Conservation (phyloP, 495 filamentous ascomycete species). For the Massariosphaeria phaeospora region DNA sequence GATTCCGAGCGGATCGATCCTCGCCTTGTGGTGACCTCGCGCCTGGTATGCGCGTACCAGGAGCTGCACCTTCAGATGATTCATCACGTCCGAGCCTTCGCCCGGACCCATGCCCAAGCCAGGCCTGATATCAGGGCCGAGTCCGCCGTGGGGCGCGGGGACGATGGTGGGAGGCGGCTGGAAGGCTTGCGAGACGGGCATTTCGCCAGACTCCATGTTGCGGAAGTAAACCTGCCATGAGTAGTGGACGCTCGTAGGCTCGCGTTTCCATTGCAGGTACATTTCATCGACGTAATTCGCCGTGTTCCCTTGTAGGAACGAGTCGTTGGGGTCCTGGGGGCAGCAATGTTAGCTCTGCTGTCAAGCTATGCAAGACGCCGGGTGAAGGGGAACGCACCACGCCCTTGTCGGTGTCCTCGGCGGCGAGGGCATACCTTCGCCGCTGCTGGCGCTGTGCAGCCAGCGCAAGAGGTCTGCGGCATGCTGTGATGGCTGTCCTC, state of each 20-base stretch:
- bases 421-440: conserved; percentile 53
- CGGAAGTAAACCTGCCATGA: conserved; percentile 99
- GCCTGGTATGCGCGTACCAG: conserved; percentile 96
- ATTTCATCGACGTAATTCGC: conserved; percentile 99
- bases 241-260: conserved; percentile 88
- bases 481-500: conserved; percentile 41
- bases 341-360: conserved; percentile 5
- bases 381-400: conserved; percentile 41
- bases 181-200: conserved; percentile 96
- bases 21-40: conserved; percentile 95
- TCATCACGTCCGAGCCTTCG: conserved; percentile 77
- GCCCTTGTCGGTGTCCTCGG: conserved; percentile 51
- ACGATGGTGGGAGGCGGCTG: conserved; percentile 89
- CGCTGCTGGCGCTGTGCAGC: conserved; percentile 44
- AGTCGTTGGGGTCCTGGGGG: conserved; percentile 76
- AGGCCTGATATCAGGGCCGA: conserved; percentile 65
- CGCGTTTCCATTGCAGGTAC: conserved; percentile 95
- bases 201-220: conserved; percentile 97
- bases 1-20: conserved; percentile 94
- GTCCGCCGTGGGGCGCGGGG: conserved; percentile 67
- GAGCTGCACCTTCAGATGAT: conserved; percentile 97
- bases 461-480: conserved; percentile 50
- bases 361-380: not conserved
- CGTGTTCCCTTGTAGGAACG: conserved; percentile 87
- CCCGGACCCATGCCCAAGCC: conserved; percentile 62